Percentiles rank a stretch among this genome's conserved stretches.
Conservation (phyloP, 2,329 filamentous ascomycete genomes). For the Ophiostoma tasmaniense region DNA sequence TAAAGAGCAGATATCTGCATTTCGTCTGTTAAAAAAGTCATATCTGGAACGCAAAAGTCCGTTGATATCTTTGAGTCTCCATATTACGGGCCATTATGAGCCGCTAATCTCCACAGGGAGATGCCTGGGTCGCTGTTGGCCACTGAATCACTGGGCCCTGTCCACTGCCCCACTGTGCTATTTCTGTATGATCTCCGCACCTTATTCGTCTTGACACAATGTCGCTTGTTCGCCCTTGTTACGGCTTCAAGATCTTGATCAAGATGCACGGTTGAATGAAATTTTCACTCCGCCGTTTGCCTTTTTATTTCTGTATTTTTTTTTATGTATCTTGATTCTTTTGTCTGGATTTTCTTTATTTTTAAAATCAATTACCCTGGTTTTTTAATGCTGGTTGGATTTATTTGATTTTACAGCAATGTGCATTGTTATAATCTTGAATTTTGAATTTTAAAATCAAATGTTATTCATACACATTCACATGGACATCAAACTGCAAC, state of each 20-base stretch:
- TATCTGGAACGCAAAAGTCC: background rate
- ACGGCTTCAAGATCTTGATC: background rate
- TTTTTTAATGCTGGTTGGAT: no score
- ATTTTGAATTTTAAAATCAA: no score
- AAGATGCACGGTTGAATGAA: background rate
- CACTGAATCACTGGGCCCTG: background rate
- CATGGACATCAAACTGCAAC: background rate
- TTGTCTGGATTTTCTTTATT: background rate
- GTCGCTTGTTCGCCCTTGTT: slow-evolving; percentile 1
- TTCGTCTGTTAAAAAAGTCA: background rate
- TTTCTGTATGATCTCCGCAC: background rate
- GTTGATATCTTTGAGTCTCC: background rate
- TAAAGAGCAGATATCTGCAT: background rate
- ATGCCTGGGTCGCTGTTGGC: background rate
- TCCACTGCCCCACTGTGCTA: background rate
- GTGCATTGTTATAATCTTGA: no score
- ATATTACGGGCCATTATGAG: background rate
- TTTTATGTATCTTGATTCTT: background rate
- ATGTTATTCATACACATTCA: background rate
- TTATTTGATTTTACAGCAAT: no score
- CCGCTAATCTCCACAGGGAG: background rate
- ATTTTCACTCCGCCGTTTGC: background rate
- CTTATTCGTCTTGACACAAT: background rate
- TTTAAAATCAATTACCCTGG: no score
- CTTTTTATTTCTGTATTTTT: background rate